Conservation (phyloP, 805 yeast species). For the Komagataella ulmi region DNA sequence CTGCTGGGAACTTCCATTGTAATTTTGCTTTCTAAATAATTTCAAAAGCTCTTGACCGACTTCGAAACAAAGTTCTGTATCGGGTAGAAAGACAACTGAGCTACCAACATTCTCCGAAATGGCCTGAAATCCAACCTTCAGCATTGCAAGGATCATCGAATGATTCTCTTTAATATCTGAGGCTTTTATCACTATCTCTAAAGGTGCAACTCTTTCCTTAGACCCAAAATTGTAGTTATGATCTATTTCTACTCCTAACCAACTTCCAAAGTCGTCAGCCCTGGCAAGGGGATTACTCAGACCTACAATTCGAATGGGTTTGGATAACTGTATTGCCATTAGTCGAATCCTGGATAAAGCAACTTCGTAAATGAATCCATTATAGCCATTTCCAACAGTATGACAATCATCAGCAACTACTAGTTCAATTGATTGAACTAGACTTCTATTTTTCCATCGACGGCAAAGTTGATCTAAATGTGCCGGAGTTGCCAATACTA, state of each 20-base stretch:
- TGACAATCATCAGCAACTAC: slow-evolving; percentile 69
- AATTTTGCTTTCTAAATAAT: slow-evolving; percentile 21
- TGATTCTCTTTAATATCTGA: slow-evolving; percentile 34
- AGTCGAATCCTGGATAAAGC: slow-evolving; percentile 60
- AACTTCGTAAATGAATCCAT: slow-evolving; percentile 58
- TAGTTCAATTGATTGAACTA: slow-evolving; percentile 53
- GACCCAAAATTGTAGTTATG: slow-evolving; percentile 63
- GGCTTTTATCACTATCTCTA: slow-evolving; percentile 45
- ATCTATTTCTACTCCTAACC: slow-evolving; percentile 64
- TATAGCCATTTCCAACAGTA: slow-evolving; percentile 37
- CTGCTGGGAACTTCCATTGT: slow-evolving; percentile 1
- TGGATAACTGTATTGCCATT: slow-evolving; percentile 53
- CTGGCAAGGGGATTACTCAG: slow-evolving; percentile 59
- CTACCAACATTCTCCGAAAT: slow-evolving; percentile 19
- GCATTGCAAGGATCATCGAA: slow-evolving; percentile 36
- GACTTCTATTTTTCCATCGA: slow-evolving; percentile 71
- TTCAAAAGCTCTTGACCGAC: slow-evolving; percentile 31
- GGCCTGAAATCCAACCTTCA: slow-evolving; percentile 32
- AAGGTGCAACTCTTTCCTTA: slow-evolving; percentile 36
- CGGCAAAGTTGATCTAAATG: slow-evolving; percentile 66
- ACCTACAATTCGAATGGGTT: slow-evolving; percentile 48
- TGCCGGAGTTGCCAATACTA: slow-evolving; percentile 65
- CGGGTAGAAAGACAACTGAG: slow-evolving; percentile 43
- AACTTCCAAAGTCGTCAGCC: slow-evolving; percentile 68
- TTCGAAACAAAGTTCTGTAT: slow-evolving; percentile 39